These are phyloP conservation scores for Ceratocystis destructans DNA, from an alignment of 2,329 filamentous ascomycete species.

Conservation along the genomic window DNA sequence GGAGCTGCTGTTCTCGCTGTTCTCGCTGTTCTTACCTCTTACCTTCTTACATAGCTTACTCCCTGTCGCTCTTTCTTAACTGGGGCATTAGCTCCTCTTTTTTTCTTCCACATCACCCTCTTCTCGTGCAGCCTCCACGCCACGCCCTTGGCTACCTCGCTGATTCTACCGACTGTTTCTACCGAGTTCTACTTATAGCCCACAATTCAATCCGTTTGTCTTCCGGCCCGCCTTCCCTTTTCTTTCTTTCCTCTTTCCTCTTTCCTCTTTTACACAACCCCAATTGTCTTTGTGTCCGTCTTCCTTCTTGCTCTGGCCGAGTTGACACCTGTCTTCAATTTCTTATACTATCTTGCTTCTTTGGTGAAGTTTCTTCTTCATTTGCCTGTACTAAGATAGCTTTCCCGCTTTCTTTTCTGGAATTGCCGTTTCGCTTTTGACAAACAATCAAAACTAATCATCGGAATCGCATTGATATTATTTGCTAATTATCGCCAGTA, in stretches of 20 bases:
- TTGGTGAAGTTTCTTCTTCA: conserved; percentile 3
- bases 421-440: neutral
- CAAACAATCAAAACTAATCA: neutral
- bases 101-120: conserved; percentile 19
- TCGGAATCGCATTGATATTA: neutral
- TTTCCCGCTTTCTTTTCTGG: conserved; percentile 2
- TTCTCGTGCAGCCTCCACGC: conserved; percentile 10
- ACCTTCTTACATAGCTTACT: neutral
- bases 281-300: neutral
- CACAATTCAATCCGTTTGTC: conserved; percentile 8
- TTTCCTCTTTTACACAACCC: neutral
- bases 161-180: conserved; percentile 4
- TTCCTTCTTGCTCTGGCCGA: conserved; percentile 13
- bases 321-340: conserved; percentile 7
- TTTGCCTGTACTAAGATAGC: conserved; percentile 1
- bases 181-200: conserved; percentile 1
- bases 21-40: no score
- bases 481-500: conserved; percentile 9
- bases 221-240: neutral
- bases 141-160: no score
- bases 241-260: conserved; percentile 9
- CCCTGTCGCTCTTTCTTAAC: neutral
- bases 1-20: neutral
- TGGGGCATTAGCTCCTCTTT: neutral
- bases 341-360: neutral